phyloP scores from a whole-genome alignment of 371 early-diverging fungal species.

The Nematocida sp. region DNA sequence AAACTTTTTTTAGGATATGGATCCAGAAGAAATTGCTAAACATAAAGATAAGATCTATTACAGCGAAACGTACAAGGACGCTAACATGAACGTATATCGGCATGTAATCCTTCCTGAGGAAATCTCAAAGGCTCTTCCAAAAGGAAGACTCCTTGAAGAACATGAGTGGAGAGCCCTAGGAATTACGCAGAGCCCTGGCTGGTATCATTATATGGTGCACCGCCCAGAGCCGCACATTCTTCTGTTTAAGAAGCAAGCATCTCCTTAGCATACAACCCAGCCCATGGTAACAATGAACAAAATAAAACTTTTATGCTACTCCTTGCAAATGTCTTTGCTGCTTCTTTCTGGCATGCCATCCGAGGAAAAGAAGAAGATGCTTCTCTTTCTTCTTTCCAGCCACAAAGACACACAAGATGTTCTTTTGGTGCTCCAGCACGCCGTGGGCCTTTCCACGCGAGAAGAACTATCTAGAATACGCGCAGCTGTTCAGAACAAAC shows the following conservation, averaged over 20 bases:
- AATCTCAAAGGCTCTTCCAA: constrained; percentile 65
- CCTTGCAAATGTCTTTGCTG: constrained; percentile 30
- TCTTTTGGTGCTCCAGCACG: constrained; percentile 27
- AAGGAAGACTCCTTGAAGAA: constrained; percentile 69
- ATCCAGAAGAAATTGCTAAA: not conserved
- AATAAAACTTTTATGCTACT: too few relatives aligned
- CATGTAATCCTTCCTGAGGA: constrained; percentile 73
- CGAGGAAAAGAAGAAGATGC: constrained; percentile 14
- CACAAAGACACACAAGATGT: not conserved
- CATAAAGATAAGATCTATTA: constrained; percentile 68
- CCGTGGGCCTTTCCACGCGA: constrained; percentile 4
- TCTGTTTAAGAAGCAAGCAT: constrained; percentile 69
- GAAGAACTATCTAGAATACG: constrained; percentile 25
- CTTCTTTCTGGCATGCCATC: constrained; percentile 43
- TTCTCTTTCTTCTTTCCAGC: not conserved
- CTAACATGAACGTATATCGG: constrained; percentile 63
- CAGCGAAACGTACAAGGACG: constrained; percentile 69
- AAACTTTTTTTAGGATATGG: constrained; percentile 14
- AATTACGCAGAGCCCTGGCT: constrained; percentile 74
- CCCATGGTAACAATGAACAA: not conserved
- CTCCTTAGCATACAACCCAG: constrained; percentile 1
- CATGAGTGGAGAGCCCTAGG: constrained; percentile 75
- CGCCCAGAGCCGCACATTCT: constrained; percentile 78
- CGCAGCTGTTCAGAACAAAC: constrained; percentile 30
- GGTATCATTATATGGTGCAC: constrained; percentile 78